These are phyloP conservation scores for Neofusicoccum ribis DNA, from an alignment of 2,329 filamentous ascomycete species.

Conservation along the genomic window DNA sequence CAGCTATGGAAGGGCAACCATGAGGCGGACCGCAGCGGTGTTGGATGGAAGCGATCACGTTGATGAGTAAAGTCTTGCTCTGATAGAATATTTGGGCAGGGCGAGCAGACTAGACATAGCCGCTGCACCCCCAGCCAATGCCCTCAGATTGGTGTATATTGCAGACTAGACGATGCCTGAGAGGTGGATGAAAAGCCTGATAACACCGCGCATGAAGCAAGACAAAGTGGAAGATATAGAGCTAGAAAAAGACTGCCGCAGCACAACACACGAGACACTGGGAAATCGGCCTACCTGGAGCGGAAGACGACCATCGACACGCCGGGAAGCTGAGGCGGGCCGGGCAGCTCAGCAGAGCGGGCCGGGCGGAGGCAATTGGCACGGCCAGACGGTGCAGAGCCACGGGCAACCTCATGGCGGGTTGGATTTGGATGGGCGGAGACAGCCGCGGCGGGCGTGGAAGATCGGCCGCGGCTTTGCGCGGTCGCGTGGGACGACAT, in stretches of 20 bases:
- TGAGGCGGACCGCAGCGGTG: too few relatives aligned
- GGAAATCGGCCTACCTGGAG: background rate
- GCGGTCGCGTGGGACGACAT: background rate
- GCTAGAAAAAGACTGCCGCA: background rate
- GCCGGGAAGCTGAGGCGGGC: background rate
- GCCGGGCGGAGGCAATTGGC: constrained; percentile 2
- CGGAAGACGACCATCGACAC: constrained; percentile 11
- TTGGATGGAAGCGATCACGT: too few relatives aligned
- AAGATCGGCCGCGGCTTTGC: background rate
- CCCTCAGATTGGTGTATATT: too few relatives aligned
- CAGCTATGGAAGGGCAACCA: too few relatives aligned
- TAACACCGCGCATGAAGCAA: background rate
- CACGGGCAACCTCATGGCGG: constrained; percentile 15
- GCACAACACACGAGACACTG: background rate
- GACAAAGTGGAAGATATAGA: background rate
- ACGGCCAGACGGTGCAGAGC: background rate
- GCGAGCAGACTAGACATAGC: too few relatives aligned
- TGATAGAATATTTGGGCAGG: too few relatives aligned
- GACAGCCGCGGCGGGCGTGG: constrained; percentile 2
- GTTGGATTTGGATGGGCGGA: background rate
- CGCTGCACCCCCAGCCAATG: too few relatives aligned
- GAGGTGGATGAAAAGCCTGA: background rate
- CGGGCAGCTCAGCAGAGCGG: background rate
- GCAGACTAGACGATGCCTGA: too few relatives aligned
- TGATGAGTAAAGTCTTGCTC: too few relatives aligned